Base-by-base conservation (phyloP, 345 rosid genomes). In the Arabidopsis suecica region DNA sequence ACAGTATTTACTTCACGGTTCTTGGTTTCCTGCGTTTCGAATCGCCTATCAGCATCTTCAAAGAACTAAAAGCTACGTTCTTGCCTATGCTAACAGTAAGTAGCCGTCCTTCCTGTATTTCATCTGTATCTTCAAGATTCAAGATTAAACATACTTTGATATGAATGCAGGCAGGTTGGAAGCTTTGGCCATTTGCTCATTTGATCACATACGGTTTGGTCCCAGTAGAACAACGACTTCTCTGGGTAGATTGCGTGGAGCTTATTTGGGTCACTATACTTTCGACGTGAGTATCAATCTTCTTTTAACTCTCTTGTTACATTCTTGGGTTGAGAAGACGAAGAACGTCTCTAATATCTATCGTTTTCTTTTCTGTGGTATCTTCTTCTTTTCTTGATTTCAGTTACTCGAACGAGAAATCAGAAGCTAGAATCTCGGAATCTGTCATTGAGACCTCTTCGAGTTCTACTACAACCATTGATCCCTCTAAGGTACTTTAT, bases 171-270 rank as follows among this genome's bases (percentile, higher is more conserved):
- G 99, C 99, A 5, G 99, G 99, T 8, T 92, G 99, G 99, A 95
- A 95, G 76, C 93, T 95, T 48, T 95, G 99, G 99, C 99, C 99
- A 32, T 95, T 92, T 73, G 99, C 99, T 64, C 97, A 95, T 87
- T 88, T 94, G 73, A 71, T 92, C 65, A 95, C 99, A 13, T 90
- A 95, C 40, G 99, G 99, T 64, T 74, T 86, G 77, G 51, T 95
- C n/a, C 99, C 99, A 12, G 84, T 95, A 40, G 91, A 95, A 58
- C 97, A 95, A 86, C 80, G 99, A 56, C 97, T 95, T 65, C 96
- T 92, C 9, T 95, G 99, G 99, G 97, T 92, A 74, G 99, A 95
- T 75, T 89, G 93, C 9, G 85, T 95, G 3, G 99, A 95, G 81
- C 97, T 95, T 66, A 82, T 95, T 65, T 95, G 99, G 99, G 99